phyloP scores from a whole-genome alignment of 257 asterid genomes.

The Nicotiana sylvestris region DNA sequence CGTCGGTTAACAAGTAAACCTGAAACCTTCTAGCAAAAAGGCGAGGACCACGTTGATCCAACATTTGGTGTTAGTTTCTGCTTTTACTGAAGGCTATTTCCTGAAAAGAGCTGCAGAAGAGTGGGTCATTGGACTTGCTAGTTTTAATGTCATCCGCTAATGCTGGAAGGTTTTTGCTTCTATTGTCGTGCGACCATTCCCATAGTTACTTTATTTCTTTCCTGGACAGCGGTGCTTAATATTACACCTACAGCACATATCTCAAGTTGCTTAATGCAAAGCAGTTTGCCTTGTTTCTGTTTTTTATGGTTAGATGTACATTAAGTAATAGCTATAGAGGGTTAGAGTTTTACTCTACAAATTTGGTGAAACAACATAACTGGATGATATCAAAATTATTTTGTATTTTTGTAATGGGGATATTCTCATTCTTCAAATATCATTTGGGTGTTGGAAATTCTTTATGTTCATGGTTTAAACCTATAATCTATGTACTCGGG shows the following conservation, averaged over 20 bases:
- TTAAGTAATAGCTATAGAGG: not conserved
- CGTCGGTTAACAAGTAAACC: not conserved
- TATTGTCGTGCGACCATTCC: not conserved
- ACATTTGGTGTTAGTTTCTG: not conserved
- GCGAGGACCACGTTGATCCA: not conserved
- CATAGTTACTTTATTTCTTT: not conserved
- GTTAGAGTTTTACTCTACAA: not conserved
- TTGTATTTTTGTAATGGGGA: not conserved
- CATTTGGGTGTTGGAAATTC: not conserved
- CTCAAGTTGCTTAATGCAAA: not conserved
- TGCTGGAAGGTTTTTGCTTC: not conserved
- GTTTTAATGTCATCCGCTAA: not conserved
- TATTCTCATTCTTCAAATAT: constrained; percentile 3
- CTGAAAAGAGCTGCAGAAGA: not conserved
- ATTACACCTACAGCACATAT: not conserved
- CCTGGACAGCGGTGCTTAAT: not conserved
- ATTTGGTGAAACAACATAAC: not conserved
- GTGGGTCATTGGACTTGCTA: not conserved
- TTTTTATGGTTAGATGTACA: not conserved
- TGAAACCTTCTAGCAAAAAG: not conserved
- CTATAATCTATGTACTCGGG: not conserved
- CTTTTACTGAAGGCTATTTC: not conserved
- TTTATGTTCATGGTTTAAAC: not conserved
- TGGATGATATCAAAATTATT: not conserved
- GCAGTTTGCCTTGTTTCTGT: not conserved